A percentile compares a stretch with the other conserved stretches of the same genome.
phyloP scores from a whole-genome alignment of 2,329 filamentous ascomycete species.

The Xylariales sp. region DNA sequence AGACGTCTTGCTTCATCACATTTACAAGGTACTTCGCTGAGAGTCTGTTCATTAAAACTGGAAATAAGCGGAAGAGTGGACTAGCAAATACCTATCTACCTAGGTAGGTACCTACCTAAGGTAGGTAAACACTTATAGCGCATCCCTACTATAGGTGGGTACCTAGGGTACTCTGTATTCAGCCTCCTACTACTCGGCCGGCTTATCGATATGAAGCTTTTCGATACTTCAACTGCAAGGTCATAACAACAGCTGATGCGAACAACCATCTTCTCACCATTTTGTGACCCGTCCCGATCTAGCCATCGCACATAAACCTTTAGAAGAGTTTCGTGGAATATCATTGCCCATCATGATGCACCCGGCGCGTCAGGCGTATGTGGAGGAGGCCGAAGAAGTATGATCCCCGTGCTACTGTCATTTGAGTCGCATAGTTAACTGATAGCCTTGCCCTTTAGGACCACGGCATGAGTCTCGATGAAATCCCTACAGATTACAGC shows the following conservation, averaged over 20 bases:
- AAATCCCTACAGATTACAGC: constrained; percentile 77
- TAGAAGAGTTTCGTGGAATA: not conserved
- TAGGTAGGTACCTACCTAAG: no score
- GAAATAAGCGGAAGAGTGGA: no score
- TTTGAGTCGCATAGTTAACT: constrained; percentile 38
- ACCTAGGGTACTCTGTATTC: not conserved
- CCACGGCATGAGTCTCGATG: constrained; percentile 51
- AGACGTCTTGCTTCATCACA: no score
- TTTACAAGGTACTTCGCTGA: not conserved
- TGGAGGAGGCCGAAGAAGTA: constrained; percentile 85
- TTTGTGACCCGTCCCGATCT: not conserved
- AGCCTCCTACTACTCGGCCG: not conserved
- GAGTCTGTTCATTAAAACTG: no score
- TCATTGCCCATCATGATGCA: constrained; percentile 72
- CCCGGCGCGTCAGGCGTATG: constrained; percentile 90
- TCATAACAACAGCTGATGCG: not conserved
- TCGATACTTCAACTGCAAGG: constrained; percentile 26
- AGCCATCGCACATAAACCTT: not conserved
- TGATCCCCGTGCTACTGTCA: constrained; percentile 48
- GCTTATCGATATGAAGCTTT: constrained; percentile 39
- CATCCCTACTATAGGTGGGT: not conserved
- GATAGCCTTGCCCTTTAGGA: constrained; percentile 46
- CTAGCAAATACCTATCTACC: no score
- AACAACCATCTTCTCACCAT: not conserved
- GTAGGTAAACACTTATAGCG: no score